Evolutionary conservation across 2,329 filamentous ascomycete species (phyloP).

Genomic region (Colletotrichum sp.): DNA sequence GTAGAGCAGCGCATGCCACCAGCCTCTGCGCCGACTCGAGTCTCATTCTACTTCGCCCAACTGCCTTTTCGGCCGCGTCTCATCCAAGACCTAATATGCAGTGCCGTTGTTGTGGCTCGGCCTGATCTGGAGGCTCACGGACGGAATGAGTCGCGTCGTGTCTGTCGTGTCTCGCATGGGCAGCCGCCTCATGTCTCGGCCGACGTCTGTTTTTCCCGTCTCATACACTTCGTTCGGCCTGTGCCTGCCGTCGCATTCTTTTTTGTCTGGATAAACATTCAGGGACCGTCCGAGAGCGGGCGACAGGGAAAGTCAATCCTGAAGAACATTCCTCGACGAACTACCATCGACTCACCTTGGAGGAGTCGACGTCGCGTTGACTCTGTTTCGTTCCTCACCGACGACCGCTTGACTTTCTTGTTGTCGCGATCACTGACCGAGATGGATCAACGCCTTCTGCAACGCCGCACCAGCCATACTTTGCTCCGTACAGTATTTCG

Average conservation of each 20-base stretch:
- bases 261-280: not conserved
- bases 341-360: not conserved
- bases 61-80: not conserved
- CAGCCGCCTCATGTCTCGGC: slow-evolving; percentile 3
- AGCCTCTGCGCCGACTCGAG: not conserved
- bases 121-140: not conserved
- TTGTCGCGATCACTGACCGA: not conserved
- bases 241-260: not conserved
- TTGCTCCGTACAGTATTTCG: slow-evolving; percentile 13
- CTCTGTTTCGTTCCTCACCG: not conserved
- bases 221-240: not conserved
- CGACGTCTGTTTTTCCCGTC: not conserved
- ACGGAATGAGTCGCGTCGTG: slow-evolving; percentile 10
- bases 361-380: not conserved
- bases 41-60: not conserved
- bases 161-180: not conserved
- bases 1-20: slow-evolving; percentile 2
- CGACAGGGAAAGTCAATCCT: not conserved
- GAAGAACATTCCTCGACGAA: not conserved
- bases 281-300: not conserved
- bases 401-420: not conserved
- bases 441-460: not conserved
- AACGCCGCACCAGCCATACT: not conserved
- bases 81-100: slow-evolving; percentile 12
- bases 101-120: slow-evolving; percentile 5